Conservation (phyloP, 306 rosid species). For the Quillaja saponaria region DNA sequence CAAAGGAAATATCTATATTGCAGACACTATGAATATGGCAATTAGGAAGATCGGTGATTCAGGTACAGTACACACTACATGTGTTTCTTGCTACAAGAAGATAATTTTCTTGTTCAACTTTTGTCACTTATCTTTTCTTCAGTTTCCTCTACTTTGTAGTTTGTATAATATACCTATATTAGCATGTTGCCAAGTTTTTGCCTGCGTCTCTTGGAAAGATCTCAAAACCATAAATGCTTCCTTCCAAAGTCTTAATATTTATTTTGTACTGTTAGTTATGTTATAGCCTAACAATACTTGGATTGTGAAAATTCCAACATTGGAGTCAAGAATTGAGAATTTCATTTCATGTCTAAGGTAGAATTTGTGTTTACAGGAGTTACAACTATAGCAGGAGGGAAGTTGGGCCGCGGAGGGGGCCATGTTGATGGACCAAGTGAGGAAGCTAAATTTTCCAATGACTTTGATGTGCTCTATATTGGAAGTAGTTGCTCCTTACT, state of each 20-base stretch:
- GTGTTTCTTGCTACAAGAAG: not conserved
- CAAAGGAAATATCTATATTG: conserved; percentile 84
- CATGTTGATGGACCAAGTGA: conserved; percentile 93
- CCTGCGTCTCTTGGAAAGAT: not conserved
- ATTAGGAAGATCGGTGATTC: conserved; percentile 90
- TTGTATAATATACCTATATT: not conserved
- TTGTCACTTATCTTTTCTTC: not conserved
- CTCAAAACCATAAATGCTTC: conserved; percentile 4
- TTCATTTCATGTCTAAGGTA: conserved; percentile 21
- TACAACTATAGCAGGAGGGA: conserved; percentile 94
- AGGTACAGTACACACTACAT: conserved; percentile 41
- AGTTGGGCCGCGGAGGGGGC: conserved; percentile 69
- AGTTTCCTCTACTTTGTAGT: not conserved
- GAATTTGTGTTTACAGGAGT: conserved; percentile 57
- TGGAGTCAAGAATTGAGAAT: conserved; percentile 13
- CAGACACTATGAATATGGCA: conserved; percentile 85
- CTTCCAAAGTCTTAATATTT: too few species aligned
- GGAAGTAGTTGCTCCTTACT: conserved; percentile 94
- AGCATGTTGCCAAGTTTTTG: not conserved
- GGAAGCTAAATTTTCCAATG: conserved; percentile 87
- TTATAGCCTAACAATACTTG: not conserved
- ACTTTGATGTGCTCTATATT: conserved; percentile 84
- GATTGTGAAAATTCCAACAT: conserved; percentile 7
- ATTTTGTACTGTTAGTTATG: not conserved
- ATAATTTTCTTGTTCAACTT: not conserved